Evolutionary conservation across 768 basidiomycete genomes (phyloP).

Genomic region (Gyrodon lividus): DNA sequence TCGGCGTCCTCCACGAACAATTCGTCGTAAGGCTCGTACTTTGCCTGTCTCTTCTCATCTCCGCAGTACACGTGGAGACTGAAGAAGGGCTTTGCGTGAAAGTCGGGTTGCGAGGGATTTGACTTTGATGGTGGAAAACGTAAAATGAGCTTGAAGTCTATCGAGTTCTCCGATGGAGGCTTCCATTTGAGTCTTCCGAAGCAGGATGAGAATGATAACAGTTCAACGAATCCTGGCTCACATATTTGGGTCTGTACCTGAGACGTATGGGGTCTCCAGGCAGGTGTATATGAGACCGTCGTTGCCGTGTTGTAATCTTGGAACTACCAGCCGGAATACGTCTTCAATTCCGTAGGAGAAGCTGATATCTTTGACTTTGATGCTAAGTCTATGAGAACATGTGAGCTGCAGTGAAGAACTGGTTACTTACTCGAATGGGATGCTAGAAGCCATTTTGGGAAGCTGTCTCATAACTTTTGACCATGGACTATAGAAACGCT

Average conservation of each 20-base stretch:
- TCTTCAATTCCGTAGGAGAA: constrained; percentile 85
- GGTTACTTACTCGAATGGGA: constrained; percentile 79
- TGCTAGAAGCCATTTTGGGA: constrained; percentile 58
- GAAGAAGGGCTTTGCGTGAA: constrained; percentile 82
- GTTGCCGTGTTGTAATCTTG: constrained; percentile 83
- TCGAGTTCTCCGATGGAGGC: constrained; percentile 94
- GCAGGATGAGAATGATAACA: constrained; percentile 3
- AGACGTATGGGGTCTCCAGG: constrained; percentile 73
- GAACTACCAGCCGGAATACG: constrained; percentile 83
- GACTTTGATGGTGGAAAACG: constrained; percentile 74
- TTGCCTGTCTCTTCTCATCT: constrained; percentile 48
- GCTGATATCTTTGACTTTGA: constrained; percentile 84
- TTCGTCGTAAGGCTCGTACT: constrained; percentile 82
- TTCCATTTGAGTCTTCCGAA: constrained; percentile 91
- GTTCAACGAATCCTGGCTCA: constrained; percentile 37
- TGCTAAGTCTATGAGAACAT: constrained; percentile 43
- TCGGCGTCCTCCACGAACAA: constrained; percentile 86
- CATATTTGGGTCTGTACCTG: constrained; percentile 90
- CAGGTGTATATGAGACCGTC: constrained; percentile 98
- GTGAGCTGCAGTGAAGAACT: constrained; percentile 1
- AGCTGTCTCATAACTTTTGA: constrained; percentile 64
- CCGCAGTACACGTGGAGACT: constrained; percentile 83
- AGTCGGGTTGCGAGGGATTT: constrained; percentile 67
- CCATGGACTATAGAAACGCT: constrained; percentile 84
- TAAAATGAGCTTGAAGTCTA: constrained; percentile 96